Evolutionary conservation across 345 rosid species (phyloP).

Genomic region (Bretschneidera sinensis): DNA sequence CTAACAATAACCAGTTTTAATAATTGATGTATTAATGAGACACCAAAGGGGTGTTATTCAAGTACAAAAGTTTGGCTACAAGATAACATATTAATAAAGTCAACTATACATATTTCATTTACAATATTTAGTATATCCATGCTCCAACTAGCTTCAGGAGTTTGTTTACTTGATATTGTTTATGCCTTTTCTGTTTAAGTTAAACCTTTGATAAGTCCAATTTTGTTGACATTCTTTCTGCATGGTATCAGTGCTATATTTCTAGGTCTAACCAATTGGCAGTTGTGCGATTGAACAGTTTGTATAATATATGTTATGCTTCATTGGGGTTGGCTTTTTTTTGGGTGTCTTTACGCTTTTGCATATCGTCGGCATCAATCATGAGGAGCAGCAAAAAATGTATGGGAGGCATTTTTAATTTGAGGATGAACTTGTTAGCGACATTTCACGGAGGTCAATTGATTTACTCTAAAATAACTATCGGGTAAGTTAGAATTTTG

Average conservation of each 20-base stretch:
- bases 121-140: too few species aligned
- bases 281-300: too few species aligned
- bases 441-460: conserved; percentile 71
- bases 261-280: neutral
- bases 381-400: conserved; percentile 91
- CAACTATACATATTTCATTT: too few species aligned
- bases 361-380: conserved; percentile 63
- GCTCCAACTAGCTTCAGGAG: too few species aligned
- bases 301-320: too few species aligned
- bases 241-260: neutral
- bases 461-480: conserved; percentile 78
- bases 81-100: too few species aligned
- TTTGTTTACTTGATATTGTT: neutral
- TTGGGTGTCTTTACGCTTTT: conserved; percentile 4
- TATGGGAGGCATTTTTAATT: conserved; percentile 81
- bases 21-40: too few species aligned
- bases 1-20: too few species aligned
- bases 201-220: neutral
- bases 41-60: too few species aligned
- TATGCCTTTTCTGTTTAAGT: neutral
- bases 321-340: neutral
- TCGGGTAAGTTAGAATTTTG: conserved; percentile 57
- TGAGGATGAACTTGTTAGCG: conserved; percentile 89
- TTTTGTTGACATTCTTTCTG: too few species aligned
- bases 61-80: too few species aligned